Evolutionary conservation across 1,284 basidiomycete species (phyloP), one percentile per base, ranked within the genome.

Genomic region (Cutaneotrichosporon sp.): DNA sequence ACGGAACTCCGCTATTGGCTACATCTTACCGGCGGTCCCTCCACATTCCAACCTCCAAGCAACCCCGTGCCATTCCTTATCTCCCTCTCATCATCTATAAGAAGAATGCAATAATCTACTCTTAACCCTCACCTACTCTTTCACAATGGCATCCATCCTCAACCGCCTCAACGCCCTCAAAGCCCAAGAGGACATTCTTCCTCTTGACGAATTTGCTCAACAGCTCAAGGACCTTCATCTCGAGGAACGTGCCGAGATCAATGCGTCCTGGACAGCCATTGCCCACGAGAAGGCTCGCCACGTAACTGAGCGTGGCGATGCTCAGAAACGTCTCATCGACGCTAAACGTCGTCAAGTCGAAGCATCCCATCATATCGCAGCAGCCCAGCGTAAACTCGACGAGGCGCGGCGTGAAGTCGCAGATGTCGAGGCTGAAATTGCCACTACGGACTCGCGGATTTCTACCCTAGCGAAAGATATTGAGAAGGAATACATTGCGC

Each of bases 401-500:
- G 14, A 32, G 30, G 51, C 51, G 18, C 16, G 9, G 21, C 31
- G n/a, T 7, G 31, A 53, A 30, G 51, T 53, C 31, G 51, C 13
- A 8, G 31, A 34, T 2, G 51, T 34, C 51, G 51, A 53, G 51
- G 31, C 51, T 14, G 51, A 53, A 30, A 53, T 53, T 30, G 14
- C 30, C 5, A 18, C 7, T 13, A 53, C 51, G 14, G 51, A 53
- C 51, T n/a, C 18, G 51, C 51, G 31, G 13, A 53, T 53, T 16
- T 30, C 51, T 6, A 18, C 32, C 7, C 51, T 53, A 13, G 51
- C 51, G 1, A 11, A 16, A 4, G 31, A 53, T 13, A 53, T 56
- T 18, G 53, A 56, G 53, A 32, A 14, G n/a, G 36, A 22, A 7
- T 56, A 56, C 36, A 21, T 56, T 21, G 53, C 53, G n/a, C 34